phyloP scores from a whole-genome alignment of 371 early-diverging fungal genomes.

The Mortierella sp. region DNA sequence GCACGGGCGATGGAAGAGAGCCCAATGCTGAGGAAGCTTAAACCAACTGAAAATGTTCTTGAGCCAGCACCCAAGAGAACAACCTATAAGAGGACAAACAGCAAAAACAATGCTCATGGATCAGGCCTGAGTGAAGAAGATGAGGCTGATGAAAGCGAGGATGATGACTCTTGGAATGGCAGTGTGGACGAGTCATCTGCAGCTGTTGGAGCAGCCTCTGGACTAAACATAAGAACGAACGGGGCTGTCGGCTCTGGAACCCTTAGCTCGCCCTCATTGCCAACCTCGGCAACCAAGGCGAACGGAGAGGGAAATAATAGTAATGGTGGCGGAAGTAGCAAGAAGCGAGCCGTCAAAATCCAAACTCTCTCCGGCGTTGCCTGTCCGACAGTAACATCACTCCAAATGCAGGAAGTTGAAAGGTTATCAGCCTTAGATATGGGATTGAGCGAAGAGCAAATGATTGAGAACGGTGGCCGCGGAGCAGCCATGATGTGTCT shows the following conservation, averaged over 20 bases:
- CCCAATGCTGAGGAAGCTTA: constrained; percentile 56
- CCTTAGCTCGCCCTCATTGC: constrained; percentile 12
- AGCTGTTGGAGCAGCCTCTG: neutral
- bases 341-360: constrained; percentile 55
- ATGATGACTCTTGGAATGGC: constrained; percentile 52
- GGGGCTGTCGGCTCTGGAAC: constrained; percentile 1
- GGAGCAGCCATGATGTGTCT: constrained; percentile 77
- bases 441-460: constrained; percentile 77
- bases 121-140: constrained; percentile 43
- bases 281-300: neutral
- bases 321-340: constrained; percentile 33
- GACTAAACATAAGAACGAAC: constrained; percentile 8
- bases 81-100: constrained; percentile 17
- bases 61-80: constrained; percentile 54
- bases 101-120: constrained; percentile 30
- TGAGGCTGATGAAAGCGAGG: constrained; percentile 47
- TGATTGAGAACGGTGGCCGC: constrained; percentile 87
- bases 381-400: constrained; percentile 68
- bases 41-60: constrained; percentile 71
- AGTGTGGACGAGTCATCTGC: constrained; percentile 28
- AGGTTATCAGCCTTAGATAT: constrained; percentile 64
- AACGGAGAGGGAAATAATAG: constrained; percentile 45
- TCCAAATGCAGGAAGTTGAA: constrained; percentile 75
- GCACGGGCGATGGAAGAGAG: constrained; percentile 46
- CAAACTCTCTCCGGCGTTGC: constrained; percentile 65